phyloP scores from a whole-genome alignment of 1,284 basidiomycete genomes.

The Athelia sp. region DNA sequence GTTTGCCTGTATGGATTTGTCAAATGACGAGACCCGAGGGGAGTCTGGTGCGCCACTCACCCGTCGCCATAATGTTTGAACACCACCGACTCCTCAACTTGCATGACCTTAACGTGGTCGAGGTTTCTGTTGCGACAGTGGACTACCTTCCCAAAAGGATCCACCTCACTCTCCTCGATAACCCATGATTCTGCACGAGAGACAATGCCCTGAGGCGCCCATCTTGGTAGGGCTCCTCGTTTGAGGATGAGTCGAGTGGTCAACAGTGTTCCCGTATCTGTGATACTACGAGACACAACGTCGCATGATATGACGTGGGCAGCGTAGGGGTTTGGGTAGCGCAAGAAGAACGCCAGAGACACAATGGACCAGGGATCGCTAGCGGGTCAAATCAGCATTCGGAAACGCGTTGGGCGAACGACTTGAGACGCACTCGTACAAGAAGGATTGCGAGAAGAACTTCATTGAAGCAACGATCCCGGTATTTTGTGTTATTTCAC shows the following conservation, averaged over 20 bases:
- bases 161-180: constrained; percentile 87
- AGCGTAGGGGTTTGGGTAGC: constrained; percentile 96
- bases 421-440: constrained; percentile 62
- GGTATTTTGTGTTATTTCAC: constrained; percentile 5
- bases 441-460: constrained; percentile 76
- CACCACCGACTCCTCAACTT: constrained; percentile 69
- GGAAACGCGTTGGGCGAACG: not conserved
- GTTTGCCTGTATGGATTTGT: constrained; percentile 49
- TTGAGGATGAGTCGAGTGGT: constrained; percentile 93
- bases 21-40: not conserved
- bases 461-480: constrained; percentile 55
- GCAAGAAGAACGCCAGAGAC: constrained; percentile 88
- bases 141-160: constrained; percentile 67
- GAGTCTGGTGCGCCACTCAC: constrained; percentile 33
- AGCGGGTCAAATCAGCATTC: constrained; percentile 2
- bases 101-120: constrained; percentile 82
- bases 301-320: constrained; percentile 94
- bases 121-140: constrained; percentile 73
- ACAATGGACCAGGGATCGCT: constrained; percentile 92
- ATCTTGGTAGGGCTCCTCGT: constrained; percentile 83
- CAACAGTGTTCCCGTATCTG: constrained; percentile 70
- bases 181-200: constrained; percentile 80
- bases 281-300: constrained; percentile 79
- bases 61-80: constrained; percentile 61
- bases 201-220: constrained; percentile 82